Conservation (phyloP, 257 asterid genomes). For the Sherardia arvensis region DNA sequence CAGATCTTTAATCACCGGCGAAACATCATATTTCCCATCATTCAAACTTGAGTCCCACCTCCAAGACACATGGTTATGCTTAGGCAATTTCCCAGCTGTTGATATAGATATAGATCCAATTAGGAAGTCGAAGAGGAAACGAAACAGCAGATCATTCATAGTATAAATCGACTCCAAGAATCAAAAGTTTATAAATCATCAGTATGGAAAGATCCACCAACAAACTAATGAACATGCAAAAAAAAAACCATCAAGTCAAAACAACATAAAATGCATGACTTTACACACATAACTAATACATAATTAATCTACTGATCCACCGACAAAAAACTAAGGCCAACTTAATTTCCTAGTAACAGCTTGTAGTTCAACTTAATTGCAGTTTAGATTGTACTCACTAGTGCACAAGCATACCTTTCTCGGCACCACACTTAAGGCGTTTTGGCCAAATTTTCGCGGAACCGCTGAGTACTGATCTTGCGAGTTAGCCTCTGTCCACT, state of each 20-base stretch:
- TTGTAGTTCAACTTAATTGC: no score
- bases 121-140: no score
- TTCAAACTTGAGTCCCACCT: conserved; percentile 74
- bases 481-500: no score
- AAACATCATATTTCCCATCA: conserved; percentile 56
- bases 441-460: no score
- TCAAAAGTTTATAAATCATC: not conserved
- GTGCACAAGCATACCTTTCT: no score
- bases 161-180: no score
- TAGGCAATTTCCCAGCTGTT: conserved; percentile 88
- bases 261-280: not conserved
- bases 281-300: not conserved
- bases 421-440: no score
- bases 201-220: not conserved
- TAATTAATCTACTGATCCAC: not conserved
- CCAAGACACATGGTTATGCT: conserved; percentile 93
- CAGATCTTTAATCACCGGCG: conserved; percentile 50
- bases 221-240: not conserved
- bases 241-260: not conserved
- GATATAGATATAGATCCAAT: conserved; percentile 12
- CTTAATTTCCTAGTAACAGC: not conserved
- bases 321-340: conserved; percentile 3
- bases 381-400: no score
- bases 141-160: no score
- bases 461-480: no score